Percentiles rank a stretch among this genome's conserved stretches.
These are phyloP conservation scores for Mariannaea elegans DNA, from an alignment of 2,329 filamentous ascomycete species.

Conservation along the genomic window DNA sequence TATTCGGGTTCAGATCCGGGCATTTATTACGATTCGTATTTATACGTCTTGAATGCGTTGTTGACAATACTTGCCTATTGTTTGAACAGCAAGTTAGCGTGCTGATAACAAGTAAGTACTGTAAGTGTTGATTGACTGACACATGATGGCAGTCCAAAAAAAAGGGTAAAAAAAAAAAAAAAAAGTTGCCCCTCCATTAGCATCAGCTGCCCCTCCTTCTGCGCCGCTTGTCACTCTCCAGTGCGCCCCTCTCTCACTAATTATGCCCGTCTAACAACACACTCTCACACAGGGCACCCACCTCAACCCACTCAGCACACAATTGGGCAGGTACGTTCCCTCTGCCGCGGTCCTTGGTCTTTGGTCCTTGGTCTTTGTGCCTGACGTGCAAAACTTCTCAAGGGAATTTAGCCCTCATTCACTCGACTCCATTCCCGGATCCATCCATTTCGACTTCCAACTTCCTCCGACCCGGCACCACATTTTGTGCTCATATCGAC, in stretches of 20 bases:
- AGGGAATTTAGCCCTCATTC: constrained; percentile 11
- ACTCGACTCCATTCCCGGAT: constrained; percentile 3
- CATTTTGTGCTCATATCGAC: neutral
- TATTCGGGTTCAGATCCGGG: too few species aligned
- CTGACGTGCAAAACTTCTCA: constrained; percentile 25
- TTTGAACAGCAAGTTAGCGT: too few species aligned
- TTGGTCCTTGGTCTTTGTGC: constrained; percentile 27
- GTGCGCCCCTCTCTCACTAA: too few species aligned
- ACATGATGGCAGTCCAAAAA: neutral
- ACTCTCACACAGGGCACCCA: too few species aligned
- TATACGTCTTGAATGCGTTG: too few species aligned
- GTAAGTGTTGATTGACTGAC: too few species aligned
- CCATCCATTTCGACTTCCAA: constrained; percentile 13
- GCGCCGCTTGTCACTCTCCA: too few species aligned
- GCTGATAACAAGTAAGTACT: too few species aligned
- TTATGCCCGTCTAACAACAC: too few species aligned
- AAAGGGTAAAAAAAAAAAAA: neutral
- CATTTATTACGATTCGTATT: too few species aligned
- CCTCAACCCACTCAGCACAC: constrained; percentile 4
- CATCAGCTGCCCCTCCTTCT: constrained; percentile 26
- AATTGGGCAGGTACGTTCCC: neutral
- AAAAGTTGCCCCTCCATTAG: neutral
- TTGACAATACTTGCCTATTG: too few species aligned
- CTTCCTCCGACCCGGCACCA: neutral
- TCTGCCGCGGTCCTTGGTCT: constrained; percentile 2